A percentile compares a stretch with the other conserved stretches of the same genome.
Conservation (phyloP, 2,329 filamentous ascomycete species). For the Aspergillus pseudoglaucus region DNA sequence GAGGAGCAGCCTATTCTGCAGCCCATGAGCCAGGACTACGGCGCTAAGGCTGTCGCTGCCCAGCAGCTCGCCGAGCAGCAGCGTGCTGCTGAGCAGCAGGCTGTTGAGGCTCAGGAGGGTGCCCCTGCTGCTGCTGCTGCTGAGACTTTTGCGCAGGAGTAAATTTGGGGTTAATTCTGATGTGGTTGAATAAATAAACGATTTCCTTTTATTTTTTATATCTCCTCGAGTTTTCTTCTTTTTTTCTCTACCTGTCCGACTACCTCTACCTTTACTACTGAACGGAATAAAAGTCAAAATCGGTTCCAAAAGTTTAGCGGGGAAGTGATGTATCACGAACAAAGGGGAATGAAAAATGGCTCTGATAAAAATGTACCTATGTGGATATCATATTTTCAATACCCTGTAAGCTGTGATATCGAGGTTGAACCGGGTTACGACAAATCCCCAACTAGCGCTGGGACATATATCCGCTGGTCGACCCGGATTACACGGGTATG, state of each 20-base stretch:
- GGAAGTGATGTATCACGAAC: no score
- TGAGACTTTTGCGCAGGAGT: conserved; percentile 43
- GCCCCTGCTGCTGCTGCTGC: conserved; percentile 38
- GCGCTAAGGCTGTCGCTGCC: conserved; percentile 73
- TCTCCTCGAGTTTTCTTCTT: background rate
- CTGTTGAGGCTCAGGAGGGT: conserved; percentile 41
- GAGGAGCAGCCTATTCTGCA: conserved; percentile 94
- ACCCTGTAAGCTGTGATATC: no score
- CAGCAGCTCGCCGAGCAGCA: conserved; percentile 51
- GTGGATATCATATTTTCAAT: no score
- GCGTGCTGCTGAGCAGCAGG: conserved; percentile 53
- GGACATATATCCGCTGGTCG: no score
- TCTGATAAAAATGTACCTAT: no score
- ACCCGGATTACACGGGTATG: no score
- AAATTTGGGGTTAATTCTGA: conserved; percentile 25
- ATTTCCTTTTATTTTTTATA: background rate
- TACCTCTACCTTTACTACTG: conserved; percentile 20
- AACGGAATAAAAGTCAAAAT: conserved; percentile 26
- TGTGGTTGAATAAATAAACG: conserved; percentile 9
- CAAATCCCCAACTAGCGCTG: no score
- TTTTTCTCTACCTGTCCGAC: conserved; percentile 22
- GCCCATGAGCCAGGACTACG: conserved; percentile 97
- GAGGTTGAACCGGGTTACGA: no score
- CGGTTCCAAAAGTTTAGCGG: background rate
- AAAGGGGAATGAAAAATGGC: no score